Evolutionary conservation across 495 filamentous ascomycete genomes (phyloP).

Genomic region (Trichoderma orchidacearum): DNA sequence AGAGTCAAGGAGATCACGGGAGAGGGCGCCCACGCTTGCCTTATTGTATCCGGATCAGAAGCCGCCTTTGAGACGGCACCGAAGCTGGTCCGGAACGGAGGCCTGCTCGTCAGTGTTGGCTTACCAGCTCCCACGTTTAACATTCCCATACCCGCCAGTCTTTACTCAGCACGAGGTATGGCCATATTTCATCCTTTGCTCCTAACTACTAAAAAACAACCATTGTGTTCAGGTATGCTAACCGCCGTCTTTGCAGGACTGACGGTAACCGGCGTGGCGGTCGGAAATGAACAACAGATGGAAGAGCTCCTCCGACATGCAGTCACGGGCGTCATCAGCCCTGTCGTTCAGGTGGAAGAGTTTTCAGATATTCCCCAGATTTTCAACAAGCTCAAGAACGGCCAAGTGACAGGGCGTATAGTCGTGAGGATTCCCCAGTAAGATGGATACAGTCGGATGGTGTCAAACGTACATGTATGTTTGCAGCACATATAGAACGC

Average conservation of each 20-base stretch:
- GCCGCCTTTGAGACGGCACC: slow-evolving; percentile 1
- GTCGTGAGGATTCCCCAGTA: slow-evolving; percentile 1
- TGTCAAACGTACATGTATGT: background rate
- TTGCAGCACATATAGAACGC: background rate
- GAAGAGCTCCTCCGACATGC: background rate
- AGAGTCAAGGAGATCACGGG: slow-evolving; percentile 40
- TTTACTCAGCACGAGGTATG: background rate
- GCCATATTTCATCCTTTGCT: background rate
- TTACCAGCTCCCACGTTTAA: background rate
- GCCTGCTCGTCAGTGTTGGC: background rate
- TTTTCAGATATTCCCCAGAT: background rate
- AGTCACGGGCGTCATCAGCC: background rate
- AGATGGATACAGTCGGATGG: background rate
- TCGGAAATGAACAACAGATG: slow-evolving; percentile 1
- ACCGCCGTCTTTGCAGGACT: background rate
- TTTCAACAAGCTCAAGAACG: background rate
- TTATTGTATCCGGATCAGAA: slow-evolving; percentile 23
- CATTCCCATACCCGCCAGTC: background rate
- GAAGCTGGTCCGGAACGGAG: slow-evolving; percentile 1
- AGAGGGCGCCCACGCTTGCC: slow-evolving; percentile 46
- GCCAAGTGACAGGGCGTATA: background rate
- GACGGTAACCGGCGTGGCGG: background rate
- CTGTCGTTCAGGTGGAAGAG: background rate
- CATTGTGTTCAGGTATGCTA: background rate
- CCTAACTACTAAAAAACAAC: background rate